phyloP scores from a whole-genome alignment of 169 alveolate genomes.

The Perkinsus olseni region DNA sequence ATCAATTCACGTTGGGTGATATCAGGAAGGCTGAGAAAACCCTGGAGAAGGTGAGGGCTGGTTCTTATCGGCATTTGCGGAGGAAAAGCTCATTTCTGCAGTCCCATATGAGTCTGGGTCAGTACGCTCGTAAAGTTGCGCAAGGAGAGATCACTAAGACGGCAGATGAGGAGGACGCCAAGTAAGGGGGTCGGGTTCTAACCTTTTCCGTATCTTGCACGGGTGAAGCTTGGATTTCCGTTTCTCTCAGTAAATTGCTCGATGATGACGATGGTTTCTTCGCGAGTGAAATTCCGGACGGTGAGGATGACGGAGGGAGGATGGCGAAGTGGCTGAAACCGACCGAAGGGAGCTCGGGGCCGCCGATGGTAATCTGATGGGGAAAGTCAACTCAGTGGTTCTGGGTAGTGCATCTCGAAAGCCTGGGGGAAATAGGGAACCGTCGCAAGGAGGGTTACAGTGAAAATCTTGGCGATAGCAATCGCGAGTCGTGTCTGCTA shows the following conservation, averaged over 20 bases:
- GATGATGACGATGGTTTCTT: background rate
- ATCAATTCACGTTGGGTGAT: background rate
- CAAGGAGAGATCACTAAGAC: background rate
- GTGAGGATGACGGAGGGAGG: background rate
- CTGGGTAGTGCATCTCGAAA: too few species aligned
- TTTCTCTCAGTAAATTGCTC: background rate
- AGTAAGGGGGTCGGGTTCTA: background rate
- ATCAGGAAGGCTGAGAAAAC: background rate
- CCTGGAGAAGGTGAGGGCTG: background rate
- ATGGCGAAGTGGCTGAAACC: background rate
- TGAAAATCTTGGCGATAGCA: too few species aligned
- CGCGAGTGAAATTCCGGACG: background rate
- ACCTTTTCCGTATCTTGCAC: background rate
- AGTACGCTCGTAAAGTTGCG: background rate
- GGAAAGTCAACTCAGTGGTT: background rate
- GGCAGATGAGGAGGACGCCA: background rate
- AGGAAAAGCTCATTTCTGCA: background rate
- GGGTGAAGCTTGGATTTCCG: background rate
- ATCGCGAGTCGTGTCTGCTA: too few species aligned
- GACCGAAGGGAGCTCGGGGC: background rate
- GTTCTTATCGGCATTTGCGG: background rate
- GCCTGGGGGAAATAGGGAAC: too few species aligned
- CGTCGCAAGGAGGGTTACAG: too few species aligned
- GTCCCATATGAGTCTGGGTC: background rate
- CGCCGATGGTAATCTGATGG: background rate